A percentile compares a stretch with the other conserved stretches of the same genome.
phyloP scores from a whole-genome alignment of 257 asterid species.

The Osmanthus fragrans region DNA sequence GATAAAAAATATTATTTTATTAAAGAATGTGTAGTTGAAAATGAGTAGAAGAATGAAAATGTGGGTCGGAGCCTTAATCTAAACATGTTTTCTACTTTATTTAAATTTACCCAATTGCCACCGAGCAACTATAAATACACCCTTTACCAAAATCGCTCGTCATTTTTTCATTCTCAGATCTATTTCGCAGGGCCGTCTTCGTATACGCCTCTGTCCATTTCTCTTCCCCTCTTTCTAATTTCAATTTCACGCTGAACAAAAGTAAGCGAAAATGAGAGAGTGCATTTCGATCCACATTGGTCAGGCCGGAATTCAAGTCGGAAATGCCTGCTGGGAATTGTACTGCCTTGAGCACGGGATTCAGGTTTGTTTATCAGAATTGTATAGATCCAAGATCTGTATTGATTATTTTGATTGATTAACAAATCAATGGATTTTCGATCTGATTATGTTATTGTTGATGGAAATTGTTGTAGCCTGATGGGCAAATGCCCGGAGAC shows the following conservation, averaged over 20 bases:
- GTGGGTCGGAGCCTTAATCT: too few species aligned
- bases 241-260: neutral
- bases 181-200: constrained; percentile 41
- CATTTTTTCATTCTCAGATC: neutral
- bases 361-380: constrained; percentile 41
- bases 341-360: constrained; percentile 96
- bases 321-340: constrained; percentile 94
- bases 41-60: too few species aligned
- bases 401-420: neutral
- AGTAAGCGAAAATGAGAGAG: constrained; percentile 68
- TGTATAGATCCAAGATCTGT: neutral
- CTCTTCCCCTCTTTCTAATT: neutral
- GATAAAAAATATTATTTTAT: too few species aligned
- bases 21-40: too few species aligned
- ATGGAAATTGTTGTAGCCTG: constrained; percentile 38
- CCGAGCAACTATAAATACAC: too few species aligned
- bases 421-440: neutral
- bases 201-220: constrained; percentile 46
- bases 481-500: constrained; percentile 69
- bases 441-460: neutral
- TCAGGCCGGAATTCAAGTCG: constrained; percentile 97
- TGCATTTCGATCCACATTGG: constrained; percentile 98
- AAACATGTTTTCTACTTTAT: neutral
- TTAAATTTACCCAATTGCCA: neutral
- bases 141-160: neutral